Evolutionary conservation across 768 basidiomycete genomes (phyloP), one percentile per base, ranked within the genome.

Genomic region (Sporobolomyces roseus): DNA sequence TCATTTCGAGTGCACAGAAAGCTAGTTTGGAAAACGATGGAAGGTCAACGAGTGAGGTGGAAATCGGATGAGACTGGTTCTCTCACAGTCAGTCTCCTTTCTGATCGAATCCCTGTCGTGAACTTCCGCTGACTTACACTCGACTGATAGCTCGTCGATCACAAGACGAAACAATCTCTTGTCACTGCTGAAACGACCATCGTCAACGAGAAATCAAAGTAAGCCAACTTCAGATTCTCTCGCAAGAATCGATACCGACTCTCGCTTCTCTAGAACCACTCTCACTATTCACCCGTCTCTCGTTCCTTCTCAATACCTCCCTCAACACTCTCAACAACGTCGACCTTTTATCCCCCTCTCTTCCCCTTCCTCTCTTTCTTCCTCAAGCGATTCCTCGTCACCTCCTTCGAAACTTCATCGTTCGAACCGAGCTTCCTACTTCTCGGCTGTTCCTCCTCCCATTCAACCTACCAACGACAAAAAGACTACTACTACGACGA

Each of bases 31-130:
- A 41, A 21, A 17, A 7, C n/a, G 4, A 32, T 58, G 25, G 56
- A 58, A 29, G 56, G 56, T 3, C 27, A 58, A 23, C 38, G 45
- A 58, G 43, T 58, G 56, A 58, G 56, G 41, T 58, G 56, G 56
- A 58, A 58, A 19, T 41, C 38, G 29, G 56, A 58, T 27, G 16
- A 58, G 4, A 41, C 41, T 16, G 56, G 56, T 16, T 13, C 38
- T 9, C 41, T 58, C 27, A 29, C 45, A 27, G 56, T 58, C 38
- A 29, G 56, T 58, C 10, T 33, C 52, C 36, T 25, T 41, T 41
- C 38, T 9, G 17, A 9, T 17, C 10, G 38, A 41, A 41, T 56
- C 36, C 4, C 33, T 54, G 5, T 6, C 52, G 49, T 27, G 21
- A 48, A 52, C 52, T 46, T 29, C 3, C 3, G 36, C 36, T 56